Conservation (phyloP, 441 rosid species). For the Erysimum cheiri region DNA sequence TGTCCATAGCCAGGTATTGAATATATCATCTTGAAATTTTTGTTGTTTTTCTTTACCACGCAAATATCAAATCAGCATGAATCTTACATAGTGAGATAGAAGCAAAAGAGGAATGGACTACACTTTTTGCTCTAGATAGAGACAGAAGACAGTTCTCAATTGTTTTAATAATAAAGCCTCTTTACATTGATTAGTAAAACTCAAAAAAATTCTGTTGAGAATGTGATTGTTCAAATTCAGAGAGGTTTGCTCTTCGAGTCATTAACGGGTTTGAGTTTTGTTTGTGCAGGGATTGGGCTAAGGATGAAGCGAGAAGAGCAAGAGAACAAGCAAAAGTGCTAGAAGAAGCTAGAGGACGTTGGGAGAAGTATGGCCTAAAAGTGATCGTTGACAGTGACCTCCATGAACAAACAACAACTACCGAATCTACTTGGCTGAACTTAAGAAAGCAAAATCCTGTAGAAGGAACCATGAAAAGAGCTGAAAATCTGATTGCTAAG, state of each 20-base stretch:
- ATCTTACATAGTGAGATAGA: neutral
- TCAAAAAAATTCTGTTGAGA: no score
- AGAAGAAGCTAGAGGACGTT: slow-evolving; percentile 85
- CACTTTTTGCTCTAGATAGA: neutral
- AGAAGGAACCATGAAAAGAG: slow-evolving; percentile 40
- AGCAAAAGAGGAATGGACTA: neutral
- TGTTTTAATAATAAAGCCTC: no score
- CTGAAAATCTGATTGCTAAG: slow-evolving; percentile 29
- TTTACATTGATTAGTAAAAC: no score
- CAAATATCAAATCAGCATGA: slow-evolving; percentile 10
- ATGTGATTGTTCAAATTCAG: no score
- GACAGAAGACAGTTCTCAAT: neutral
- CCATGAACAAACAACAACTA: slow-evolving; percentile 65
- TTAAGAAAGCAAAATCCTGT: slow-evolving; percentile 34
- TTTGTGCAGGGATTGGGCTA: slow-evolving; percentile 85
- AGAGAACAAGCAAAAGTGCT: slow-evolving; percentile 81
- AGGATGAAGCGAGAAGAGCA: slow-evolving; percentile 91
- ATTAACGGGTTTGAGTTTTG: slow-evolving; percentile 11
- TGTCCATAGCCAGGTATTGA: slow-evolving; percentile 88
- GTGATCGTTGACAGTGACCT: slow-evolving; percentile 84
- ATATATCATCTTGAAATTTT: neutral
- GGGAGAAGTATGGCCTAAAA: slow-evolving; percentile 87
- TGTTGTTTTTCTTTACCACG: neutral
- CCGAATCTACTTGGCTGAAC: slow-evolving; percentile 65
- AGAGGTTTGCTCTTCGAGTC: neutral